phyloP scores from a whole-genome alignment of 805 yeast species.

The Myxozyma nipponensis region DNA sequence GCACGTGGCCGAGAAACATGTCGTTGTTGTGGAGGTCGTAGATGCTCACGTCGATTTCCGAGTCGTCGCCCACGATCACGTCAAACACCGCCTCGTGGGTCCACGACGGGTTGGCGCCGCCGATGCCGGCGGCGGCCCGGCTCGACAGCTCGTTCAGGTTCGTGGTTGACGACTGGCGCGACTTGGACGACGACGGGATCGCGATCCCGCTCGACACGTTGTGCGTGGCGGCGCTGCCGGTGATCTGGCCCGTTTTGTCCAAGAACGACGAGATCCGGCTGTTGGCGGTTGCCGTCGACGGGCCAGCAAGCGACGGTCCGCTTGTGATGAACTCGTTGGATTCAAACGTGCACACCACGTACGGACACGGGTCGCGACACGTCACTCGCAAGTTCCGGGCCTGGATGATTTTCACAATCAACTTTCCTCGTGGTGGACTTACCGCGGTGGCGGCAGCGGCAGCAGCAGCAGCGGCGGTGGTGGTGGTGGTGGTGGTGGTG shows the following conservation, averaged over 20 bases:
- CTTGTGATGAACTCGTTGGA: slow-evolving; percentile 85
- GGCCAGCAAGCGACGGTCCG: slow-evolving; percentile 47
- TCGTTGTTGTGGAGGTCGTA: slow-evolving; percentile 84
- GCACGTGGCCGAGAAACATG: slow-evolving; percentile 78
- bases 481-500: slow-evolving; percentile 9
- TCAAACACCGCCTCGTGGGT: slow-evolving; percentile 91
- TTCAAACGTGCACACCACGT: slow-evolving; percentile 88
- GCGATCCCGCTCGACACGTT: slow-evolving; percentile 33
- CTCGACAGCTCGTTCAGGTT: slow-evolving; percentile 13
- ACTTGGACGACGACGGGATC: slow-evolving; percentile 39
- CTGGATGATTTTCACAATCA: slow-evolving; percentile 74
- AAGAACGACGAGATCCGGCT: slow-evolving; percentile 22
- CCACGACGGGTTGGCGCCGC: slow-evolving; percentile 72
- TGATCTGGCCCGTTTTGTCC: slow-evolving; percentile 4
- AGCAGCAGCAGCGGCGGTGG: background rate
- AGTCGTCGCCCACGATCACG: slow-evolving; percentile 68
- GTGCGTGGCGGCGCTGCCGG: background rate
- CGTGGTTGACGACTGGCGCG: slow-evolving; percentile 25
- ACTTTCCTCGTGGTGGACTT: slow-evolving; percentile 68
- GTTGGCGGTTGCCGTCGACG: slow-evolving; percentile 23
- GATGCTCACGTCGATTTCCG: slow-evolving; percentile 84
- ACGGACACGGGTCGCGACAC: slow-evolving; percentile 56
- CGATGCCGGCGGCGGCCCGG: slow-evolving; percentile 25
- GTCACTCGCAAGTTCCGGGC: slow-evolving; percentile 65
- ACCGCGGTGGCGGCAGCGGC: slow-evolving; percentile 12